Conservation (phyloP, 23 red algal species). For the Pyropia yezoensis region DNA sequence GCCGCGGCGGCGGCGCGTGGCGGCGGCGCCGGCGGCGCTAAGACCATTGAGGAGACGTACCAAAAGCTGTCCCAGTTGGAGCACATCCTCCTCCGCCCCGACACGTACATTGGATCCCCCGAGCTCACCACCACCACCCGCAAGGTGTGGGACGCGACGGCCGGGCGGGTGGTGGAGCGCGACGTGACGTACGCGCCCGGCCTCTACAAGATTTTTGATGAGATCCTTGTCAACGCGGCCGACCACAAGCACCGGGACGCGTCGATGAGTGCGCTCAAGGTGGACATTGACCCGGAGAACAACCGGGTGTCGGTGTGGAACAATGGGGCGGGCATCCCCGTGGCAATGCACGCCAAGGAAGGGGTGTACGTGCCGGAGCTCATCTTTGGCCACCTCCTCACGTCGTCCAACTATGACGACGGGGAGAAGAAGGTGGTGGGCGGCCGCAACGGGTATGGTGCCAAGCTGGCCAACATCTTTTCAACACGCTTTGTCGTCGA, state of each 20-base stretch:
- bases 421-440: conserved; percentile 85
- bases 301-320: conserved; percentile 76
- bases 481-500: conserved; percentile 81
- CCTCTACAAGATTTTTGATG: conserved; percentile 99
- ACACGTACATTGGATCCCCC: conserved; percentile 90
- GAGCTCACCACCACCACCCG: conserved; percentile 12
- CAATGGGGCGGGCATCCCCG: conserved; percentile 81
- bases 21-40: not conserved
- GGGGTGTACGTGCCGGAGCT: conserved; percentile 94
- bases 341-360: conserved; percentile 89
- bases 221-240: conserved; percentile 96
- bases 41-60: conserved; percentile 80
- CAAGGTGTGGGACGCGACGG: conserved; percentile 51
- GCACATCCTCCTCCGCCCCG: conserved; percentile 90
- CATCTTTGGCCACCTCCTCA: conserved; percentile 97
- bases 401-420: conserved; percentile 96
- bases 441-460: conserved; percentile 93
- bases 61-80: conserved; percentile 88
- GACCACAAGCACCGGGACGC: conserved; percentile 86
- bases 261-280: conserved; percentile 62
- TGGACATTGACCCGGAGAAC: conserved; percentile 84
- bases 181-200: conserved; percentile 76
- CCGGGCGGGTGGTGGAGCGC: conserved; percentile 27
- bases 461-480: conserved; percentile 99
- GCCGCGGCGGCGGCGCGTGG: too few relatives aligned